These are phyloP conservation scores for Buxus sempervirens DNA, from an alignment of 164 flowering plant genomes.

Conservation along the genomic window DNA sequence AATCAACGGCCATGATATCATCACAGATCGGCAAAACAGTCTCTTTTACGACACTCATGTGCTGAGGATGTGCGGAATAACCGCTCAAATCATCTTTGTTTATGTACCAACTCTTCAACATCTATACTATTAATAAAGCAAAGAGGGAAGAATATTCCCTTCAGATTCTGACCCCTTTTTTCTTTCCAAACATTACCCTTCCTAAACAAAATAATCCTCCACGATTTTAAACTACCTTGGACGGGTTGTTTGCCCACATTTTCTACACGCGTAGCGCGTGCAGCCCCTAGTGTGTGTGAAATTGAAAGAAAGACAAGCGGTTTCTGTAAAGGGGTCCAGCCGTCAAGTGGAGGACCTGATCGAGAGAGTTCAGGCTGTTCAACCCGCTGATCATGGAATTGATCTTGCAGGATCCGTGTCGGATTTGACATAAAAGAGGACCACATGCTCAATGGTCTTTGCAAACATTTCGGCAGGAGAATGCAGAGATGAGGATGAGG, in stretches of 20 bases:
- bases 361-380: conserved; percentile 41
- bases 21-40: conserved; percentile 57
- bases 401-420: conserved; percentile 36
- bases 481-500: background rate
- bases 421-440: conserved; percentile 63
- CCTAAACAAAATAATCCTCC: too few species aligned
- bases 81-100: conserved; percentile 43
- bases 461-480: conserved; percentile 14
- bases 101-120: conserved; percentile 59
- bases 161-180: too few species aligned
- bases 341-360: conserved; percentile 45
- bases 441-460: conserved; percentile 53
- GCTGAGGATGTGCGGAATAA: conserved; percentile 50
- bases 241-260: too few species aligned
- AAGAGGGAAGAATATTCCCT: too few species aligned
- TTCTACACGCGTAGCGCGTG: too few species aligned
- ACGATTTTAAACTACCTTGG: too few species aligned
- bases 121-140: too few species aligned
- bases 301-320: conserved; percentile 29
- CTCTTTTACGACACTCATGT: conserved; percentile 42
- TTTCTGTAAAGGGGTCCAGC: conserved; percentile 45
- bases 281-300: conserved; percentile 75
- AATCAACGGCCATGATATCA: conserved; percentile 68
- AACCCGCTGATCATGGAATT: conserved; percentile 46
- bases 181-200: too few species aligned